phyloP scores from a whole-genome alignment of 371 early-diverging fungal species.

The Lichtheimia ornata region DNA sequence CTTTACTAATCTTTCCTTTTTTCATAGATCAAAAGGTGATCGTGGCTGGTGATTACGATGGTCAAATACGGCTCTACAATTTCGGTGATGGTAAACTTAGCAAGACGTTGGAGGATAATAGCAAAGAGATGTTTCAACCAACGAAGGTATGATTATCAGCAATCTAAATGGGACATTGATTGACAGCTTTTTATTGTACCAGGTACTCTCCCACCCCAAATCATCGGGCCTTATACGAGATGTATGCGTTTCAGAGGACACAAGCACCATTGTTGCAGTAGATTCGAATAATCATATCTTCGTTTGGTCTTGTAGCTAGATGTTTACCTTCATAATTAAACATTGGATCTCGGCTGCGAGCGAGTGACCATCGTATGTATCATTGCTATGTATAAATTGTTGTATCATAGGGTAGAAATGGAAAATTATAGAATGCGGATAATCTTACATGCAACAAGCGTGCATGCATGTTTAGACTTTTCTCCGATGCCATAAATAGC shows the following conservation, averaged over 20 bases:
- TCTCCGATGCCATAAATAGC: too few relatives aligned
- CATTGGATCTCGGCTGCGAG: too few relatives aligned
- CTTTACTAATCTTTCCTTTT: not conserved
- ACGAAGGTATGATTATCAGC: conserved; percentile 21
- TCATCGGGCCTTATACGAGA: conserved; percentile 41
- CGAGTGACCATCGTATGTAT: too few relatives aligned
- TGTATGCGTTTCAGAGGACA: conserved; percentile 32
- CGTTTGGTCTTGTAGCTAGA: conserved; percentile 27
- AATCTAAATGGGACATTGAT: not conserved
- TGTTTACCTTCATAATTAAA: too few relatives aligned
- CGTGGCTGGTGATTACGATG: conserved; percentile 46
- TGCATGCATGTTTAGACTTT: too few relatives aligned
- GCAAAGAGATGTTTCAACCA: conserved; percentile 31
- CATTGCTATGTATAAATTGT: too few relatives aligned
- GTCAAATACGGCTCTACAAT: conserved; percentile 39
- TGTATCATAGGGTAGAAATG: too few relatives aligned
- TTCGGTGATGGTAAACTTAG: conserved; percentile 34
- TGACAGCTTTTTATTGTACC: not conserved
- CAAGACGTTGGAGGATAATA: conserved; percentile 31
- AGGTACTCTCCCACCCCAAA: conserved; percentile 36
- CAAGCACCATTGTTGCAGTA: conserved; percentile 36
- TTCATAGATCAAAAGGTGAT: conserved; percentile 28
- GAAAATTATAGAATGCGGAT: too few relatives aligned
- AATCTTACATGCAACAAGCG: too few relatives aligned
- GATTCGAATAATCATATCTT: conserved; percentile 36